A percentile compares a stretch with the other conserved stretches of the same genome.
These are phyloP conservation scores for Lachancea waltii DNA, from an alignment of 805 yeast species.

Conservation along the genomic window DNA sequence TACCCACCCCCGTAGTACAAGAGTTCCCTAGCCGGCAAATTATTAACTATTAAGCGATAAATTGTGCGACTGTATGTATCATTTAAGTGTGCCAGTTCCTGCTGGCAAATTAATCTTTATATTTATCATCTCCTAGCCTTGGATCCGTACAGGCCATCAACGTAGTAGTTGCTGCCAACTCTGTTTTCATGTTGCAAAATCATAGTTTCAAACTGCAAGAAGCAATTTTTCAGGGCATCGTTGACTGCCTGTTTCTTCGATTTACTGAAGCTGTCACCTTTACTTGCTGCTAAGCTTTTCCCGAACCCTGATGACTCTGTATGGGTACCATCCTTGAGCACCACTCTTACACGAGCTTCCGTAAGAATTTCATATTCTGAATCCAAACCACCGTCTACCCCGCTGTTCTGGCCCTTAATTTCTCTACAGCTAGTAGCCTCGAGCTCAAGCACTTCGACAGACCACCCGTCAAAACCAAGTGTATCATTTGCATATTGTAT, in stretches of 20 bases:
- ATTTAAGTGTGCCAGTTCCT: too few species aligned
- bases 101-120: too few species aligned
- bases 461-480: conserved; percentile 57
- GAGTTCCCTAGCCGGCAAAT: conserved; percentile 43
- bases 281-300: conserved; percentile 50
- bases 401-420: conserved; percentile 5
- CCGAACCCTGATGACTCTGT: conserved; percentile 79
- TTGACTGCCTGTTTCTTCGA: conserved; percentile 83
- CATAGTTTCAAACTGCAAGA: conserved; percentile 74
- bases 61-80: conserved; percentile 1
- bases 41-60: background rate
- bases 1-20: conserved; percentile 60
- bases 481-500: conserved; percentile 42
- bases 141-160: conserved; percentile 26
- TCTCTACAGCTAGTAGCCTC: conserved; percentile 17
- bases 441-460: conserved; percentile 35
- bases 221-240: conserved; percentile 72
- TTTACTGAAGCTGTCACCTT: conserved; percentile 69
- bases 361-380: conserved; percentile 24
- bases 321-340: conserved; percentile 73
- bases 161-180: conserved; percentile 32
- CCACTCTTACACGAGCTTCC: conserved; percentile 51
- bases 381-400: background rate
- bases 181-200: conserved; percentile 32
- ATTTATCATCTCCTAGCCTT: background rate